Evolutionary conservation across 352 stramenopile species (phyloP), one percentile per base, ranked within the genome.

Genomic region (Globisporangium okanoganense): DNA sequence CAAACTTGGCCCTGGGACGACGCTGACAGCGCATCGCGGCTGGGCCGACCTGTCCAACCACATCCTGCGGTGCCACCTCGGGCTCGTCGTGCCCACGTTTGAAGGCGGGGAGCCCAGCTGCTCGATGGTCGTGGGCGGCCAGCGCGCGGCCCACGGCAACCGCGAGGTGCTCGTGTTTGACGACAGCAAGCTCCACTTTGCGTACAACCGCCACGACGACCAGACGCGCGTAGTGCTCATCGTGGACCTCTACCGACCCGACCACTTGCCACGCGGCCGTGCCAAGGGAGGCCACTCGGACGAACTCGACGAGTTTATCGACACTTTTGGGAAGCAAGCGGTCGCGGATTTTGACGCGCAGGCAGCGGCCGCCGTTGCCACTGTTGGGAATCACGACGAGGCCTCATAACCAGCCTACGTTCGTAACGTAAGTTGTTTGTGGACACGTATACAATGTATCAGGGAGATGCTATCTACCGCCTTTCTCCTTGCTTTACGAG

Each of bases 41-140:
- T 97, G 88, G 87, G 87, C 89, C 0, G 89, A 97, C 61, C 72
- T 97, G 31, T 88, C 88, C 31, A 97, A 97, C 67, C 73, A 97
- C 64, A 92, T 96, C 38, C 56, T 97, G 54, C 82, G 89, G 27
- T 87, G 78, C 58, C 89, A 97, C 52, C 65, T 97, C 7, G 75
- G 76, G 5, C 72, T 94, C 5, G 66, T 80, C 1, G 85, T 94
- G 16, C 85, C 85, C 16, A 82, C 58, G 29, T 67, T 88, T 13
- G 57, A 69, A 7, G 78, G 79, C 51, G 80, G 82, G 31, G 69
- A 76, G 36, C 66, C 66, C 5, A 90, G 80, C 67, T 94, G 85
- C 59, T 78, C 81, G 18, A 90, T 92, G 74, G 81, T 94, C 5
- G 85, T 94, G 10, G 79, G 78, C 12, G 83, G 79, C 18, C 79